Evolutionary conservation across 75 land plant species (phyloP).

Genomic region (Pinus tabuliformis): DNA sequence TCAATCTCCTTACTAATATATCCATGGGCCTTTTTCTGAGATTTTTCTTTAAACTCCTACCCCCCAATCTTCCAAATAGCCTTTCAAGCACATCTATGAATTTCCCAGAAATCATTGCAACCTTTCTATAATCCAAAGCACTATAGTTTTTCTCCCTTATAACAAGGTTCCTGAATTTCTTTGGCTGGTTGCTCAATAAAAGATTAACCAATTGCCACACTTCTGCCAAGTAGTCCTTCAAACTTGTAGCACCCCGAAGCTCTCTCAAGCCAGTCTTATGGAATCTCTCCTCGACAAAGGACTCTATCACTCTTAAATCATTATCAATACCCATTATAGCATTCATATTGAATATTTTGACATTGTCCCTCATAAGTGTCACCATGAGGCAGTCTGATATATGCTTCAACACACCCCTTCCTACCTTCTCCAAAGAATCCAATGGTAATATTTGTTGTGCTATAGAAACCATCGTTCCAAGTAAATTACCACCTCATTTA

Average conservation of each 20-base stretch:
- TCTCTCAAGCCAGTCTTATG: slow-evolving; percentile 25
- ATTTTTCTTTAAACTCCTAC: slow-evolving; percentile 52
- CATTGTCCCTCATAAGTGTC: slow-evolving; percentile 63
- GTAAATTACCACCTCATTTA: slow-evolving; percentile 89
- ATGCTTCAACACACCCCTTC: slow-evolving; percentile 74
- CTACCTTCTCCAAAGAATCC: slow-evolving; percentile 57
- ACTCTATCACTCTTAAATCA: slow-evolving; percentile 75
- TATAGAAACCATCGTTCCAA: slow-evolving; percentile 79
- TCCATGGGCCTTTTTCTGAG: slow-evolving; percentile 89
- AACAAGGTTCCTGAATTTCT: slow-evolving; percentile 88
- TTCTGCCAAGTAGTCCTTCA: slow-evolving; percentile 55
- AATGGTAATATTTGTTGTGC: slow-evolving; percentile 88
- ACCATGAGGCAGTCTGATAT: slow-evolving; percentile 82
- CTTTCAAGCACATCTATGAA: slow-evolving; percentile 84
- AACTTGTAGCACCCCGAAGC: slow-evolving; percentile 15
- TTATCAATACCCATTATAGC: slow-evolving; percentile 88
- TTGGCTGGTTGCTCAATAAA: slow-evolving; percentile 81
- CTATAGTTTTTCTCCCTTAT: slow-evolving; percentile 88
- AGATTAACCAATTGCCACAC: slow-evolving; percentile 87
- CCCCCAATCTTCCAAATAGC: slow-evolving; percentile 60
- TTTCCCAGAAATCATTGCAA: slow-evolving; percentile 76
- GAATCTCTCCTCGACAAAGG: slow-evolving; percentile 79
- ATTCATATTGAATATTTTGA: slow-evolving; percentile 71
- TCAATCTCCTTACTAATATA: slow-evolving; percentile 80
- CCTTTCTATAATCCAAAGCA: slow-evolving; percentile 79